phyloP scores from a whole-genome alignment of 1,139 yeast genomes.

The Debaryomycetaceae sp. region DNA sequence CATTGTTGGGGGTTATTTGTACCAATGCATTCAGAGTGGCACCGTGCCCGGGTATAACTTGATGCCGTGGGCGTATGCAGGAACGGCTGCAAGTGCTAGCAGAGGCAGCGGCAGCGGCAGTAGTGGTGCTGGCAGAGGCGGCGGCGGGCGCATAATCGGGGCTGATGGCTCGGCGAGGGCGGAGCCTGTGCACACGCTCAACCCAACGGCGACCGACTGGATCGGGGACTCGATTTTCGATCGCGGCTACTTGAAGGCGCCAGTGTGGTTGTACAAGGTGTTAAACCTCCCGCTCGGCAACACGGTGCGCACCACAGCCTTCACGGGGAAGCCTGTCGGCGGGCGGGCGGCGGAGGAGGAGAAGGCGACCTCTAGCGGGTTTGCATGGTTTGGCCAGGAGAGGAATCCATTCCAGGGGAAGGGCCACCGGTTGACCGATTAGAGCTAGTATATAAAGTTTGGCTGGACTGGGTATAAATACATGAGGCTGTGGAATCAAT shows the following conservation, averaged over 20 bases:
- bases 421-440: conserved; percentile 33
- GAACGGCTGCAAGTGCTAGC: conserved; percentile 32
- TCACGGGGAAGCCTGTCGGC: neutral
- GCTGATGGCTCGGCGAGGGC: conserved; percentile 1
- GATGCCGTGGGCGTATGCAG: conserved; percentile 41
- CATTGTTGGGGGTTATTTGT: conserved; percentile 50
- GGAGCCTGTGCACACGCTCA: too few relatives aligned
- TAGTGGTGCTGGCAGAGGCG: conserved; percentile 23
- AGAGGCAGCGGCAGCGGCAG: conserved; percentile 12
- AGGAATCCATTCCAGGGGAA: conserved; percentile 25
- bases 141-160: too few relatives aligned
- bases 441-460: conserved; percentile 2
- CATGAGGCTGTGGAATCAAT: too few relatives aligned
- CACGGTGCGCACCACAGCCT: conserved; percentile 28
- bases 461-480: conserved; percentile 1
- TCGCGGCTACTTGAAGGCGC: conserved; percentile 42
- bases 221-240: conserved; percentile 37
- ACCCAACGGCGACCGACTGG: conserved; percentile 13
- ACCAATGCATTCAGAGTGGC: conserved; percentile 55
- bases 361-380: conserved; percentile 3
- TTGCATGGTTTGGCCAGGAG: conserved; percentile 17
- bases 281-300: conserved; percentile 28
- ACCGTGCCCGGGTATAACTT: conserved; percentile 45
- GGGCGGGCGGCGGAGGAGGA: neutral
- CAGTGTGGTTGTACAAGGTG: conserved; percentile 29